Evolutionary conservation across 2,329 filamentous ascomycete genomes (phyloP).

Genomic region (Fusarium pininemorale): DNA sequence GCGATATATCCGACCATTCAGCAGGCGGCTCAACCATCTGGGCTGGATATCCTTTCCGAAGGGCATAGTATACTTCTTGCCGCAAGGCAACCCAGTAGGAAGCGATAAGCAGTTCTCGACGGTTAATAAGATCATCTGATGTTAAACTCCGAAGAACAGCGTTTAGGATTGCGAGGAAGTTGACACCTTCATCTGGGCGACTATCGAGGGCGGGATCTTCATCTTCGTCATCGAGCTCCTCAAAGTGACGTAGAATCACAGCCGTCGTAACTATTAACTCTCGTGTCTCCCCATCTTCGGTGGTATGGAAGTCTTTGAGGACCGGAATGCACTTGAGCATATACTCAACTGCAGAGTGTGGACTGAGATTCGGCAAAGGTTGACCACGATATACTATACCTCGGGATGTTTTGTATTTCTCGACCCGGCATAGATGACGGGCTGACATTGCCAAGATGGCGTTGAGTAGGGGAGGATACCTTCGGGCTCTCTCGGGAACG

Average conservation of each 20-base stretch:
- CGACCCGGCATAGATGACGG: conserved; percentile 9
- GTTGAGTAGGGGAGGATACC: conserved; percentile 22
- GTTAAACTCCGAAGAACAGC: conserved; percentile 31
- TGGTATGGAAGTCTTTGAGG: conserved; percentile 32
- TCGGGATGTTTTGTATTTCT: conserved; percentile 6
- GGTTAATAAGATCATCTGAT: conserved; percentile 16
- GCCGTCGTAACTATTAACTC: conserved; percentile 29
- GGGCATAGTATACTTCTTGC: conserved; percentile 32
- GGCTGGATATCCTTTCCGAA: conserved; percentile 21
- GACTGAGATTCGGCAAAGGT: conserved; percentile 1
- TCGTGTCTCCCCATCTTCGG: conserved; percentile 21
- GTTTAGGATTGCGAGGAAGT: conserved; percentile 31
- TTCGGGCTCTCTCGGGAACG: conserved; percentile 26
- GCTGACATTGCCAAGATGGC: conserved; percentile 32
- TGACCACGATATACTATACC: conserved; percentile 29
- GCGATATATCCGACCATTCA: conserved; percentile 32
- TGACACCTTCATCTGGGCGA: background rate
- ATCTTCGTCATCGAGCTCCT: conserved; percentile 34
- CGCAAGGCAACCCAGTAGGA: conserved; percentile 37
- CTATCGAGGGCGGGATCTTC: background rate
- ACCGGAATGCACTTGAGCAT: conserved; percentile 33
- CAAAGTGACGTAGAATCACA: conserved; percentile 30
- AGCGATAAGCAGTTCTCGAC: conserved; percentile 6
- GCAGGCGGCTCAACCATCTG: conserved; percentile 34
- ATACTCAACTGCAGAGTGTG: conserved; percentile 27